Base-by-base conservation (phyloP, 805 yeast genomes). In the Ogataea paradorogensis region DNA sequence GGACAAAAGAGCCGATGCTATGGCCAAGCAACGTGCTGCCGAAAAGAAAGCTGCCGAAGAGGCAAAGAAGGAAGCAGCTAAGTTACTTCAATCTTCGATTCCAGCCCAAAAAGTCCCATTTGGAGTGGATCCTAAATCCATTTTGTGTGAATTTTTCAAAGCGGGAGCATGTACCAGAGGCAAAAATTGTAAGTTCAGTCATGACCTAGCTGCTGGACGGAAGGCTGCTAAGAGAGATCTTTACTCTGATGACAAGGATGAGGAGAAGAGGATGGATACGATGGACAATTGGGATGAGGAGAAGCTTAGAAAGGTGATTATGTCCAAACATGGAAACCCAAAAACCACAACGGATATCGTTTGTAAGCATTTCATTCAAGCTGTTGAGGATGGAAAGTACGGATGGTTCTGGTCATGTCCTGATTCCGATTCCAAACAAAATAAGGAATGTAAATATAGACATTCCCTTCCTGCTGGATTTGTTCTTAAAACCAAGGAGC, bases 391-490 rank as follows among this genome's bases (percentile, higher is more conserved):
- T 58, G 93, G 91, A 43, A 91, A 91, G 61, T 93, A 93, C 61
- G 99, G 99, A 58, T 93, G 99, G 99, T 90, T 93, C 66, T 93
- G 99, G 99, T 73, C 76, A 15, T 93, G 99, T 70, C 99, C 99
- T 20, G 87, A 87, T 53, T 90, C 91, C 28, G 97, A 96, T 50
- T 79, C 84, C 46, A 59, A 59, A 38, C 43, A 29, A 27, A 53
- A 52, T 21, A 49, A 42, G 18, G 83, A 78, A 45, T 93, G 99
- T 77, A 91, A 83, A 71, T 93, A 93, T 70, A 82, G 78, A 65
- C 99, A 93, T 65, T 84, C 97, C 7, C 73, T 93, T 58, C 99
- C 99, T 28, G 90, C 95, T 33, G 99, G 99, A 1, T 95, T 89
- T 65, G 95, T 87, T 43, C 76, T 93, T 67, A 93, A 93, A 73